Conservation (phyloP, 305 asterid genomes). For the Solanum aculeatissimum region DNA sequence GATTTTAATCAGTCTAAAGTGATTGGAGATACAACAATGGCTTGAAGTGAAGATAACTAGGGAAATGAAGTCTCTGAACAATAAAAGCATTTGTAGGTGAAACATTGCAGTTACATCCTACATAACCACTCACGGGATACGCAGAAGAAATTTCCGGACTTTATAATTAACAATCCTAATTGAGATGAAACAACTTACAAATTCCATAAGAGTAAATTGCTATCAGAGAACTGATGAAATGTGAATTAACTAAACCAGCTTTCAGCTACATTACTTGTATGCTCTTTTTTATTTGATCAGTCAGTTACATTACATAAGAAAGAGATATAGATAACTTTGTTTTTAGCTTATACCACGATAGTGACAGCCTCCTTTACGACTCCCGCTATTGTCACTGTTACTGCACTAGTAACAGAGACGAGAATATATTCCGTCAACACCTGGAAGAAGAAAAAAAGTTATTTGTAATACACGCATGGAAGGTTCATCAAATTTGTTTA, state of each 20-base stretch:
- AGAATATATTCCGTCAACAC: slow-evolving; percentile 92
- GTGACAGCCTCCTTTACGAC: slow-evolving; percentile 99
- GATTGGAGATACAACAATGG: not conserved
- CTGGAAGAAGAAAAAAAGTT: slow-evolving; percentile 28
- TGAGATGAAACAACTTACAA: not conserved
- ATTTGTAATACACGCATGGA: not conserved
- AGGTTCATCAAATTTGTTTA: not conserved
- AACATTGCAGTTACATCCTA: not conserved
- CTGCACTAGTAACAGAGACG: slow-evolving; percentile 94
- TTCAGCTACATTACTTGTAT: not conserved
- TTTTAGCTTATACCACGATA: slow-evolving; percentile 50
- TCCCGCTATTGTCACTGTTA: slow-evolving; percentile 96
- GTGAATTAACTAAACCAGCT: not conserved
- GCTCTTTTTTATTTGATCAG: not conserved
- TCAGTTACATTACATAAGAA: not conserved
- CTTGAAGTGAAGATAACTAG: not conserved
- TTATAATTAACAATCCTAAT: not conserved
- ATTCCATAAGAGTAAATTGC: not conserved
- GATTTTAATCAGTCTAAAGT: not conserved
- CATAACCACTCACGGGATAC: not conserved
- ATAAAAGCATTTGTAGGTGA: not conserved
- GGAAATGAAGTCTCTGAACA: not conserved
- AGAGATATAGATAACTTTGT: not conserved
- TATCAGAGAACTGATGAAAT: not conserved
- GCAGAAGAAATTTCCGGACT: not conserved